phyloP scores from a whole-genome alignment of 1,139 yeast species.

The Magnusiomyces magnusii region DNA sequence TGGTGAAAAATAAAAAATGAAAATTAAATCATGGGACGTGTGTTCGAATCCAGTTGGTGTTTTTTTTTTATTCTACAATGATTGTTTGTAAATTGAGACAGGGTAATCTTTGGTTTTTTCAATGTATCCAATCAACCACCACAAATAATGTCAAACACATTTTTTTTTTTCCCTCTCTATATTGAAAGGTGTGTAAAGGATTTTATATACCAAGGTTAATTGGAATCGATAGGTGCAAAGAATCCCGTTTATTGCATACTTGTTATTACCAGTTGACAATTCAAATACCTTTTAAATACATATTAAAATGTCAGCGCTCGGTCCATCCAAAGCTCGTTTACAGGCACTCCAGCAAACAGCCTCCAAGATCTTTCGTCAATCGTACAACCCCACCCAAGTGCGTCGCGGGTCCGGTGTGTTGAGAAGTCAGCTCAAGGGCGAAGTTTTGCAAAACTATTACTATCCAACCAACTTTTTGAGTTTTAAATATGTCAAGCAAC shows the following conservation, averaged over 20 bases:
- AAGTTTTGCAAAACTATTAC: slow-evolving; percentile 61
- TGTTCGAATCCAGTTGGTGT: background rate
- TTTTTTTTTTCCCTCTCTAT: background rate
- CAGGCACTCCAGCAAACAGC: slow-evolving; percentile 49
- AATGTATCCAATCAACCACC: background rate
- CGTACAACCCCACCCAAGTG: slow-evolving; percentile 57
- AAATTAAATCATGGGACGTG: background rate
- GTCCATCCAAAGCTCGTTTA: slow-evolving; percentile 38
- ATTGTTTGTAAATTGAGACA: background rate
- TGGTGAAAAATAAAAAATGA: no score
- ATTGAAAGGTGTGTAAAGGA: background rate
- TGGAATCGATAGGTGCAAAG: no score
- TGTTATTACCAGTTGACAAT: background rate
- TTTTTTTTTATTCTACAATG: background rate
- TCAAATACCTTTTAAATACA: background rate
- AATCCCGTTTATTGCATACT: no score
- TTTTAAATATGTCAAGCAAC: slow-evolving; percentile 49
- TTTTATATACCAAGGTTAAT: background rate
- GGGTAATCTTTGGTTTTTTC: background rate
- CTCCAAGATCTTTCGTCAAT: slow-evolving; percentile 53
- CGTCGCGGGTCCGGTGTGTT: slow-evolving; percentile 77
- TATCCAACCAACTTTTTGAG: slow-evolving; percentile 61
- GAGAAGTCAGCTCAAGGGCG: slow-evolving; percentile 68
- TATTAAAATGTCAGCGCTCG: background rate
- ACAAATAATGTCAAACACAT: background rate